Percentiles rank a stretch among this genome's conserved stretches.
These are phyloP conservation scores for Trapa bicornis DNA, from an alignment of 345 rosid genomes.

Conservation along the genomic window DNA sequence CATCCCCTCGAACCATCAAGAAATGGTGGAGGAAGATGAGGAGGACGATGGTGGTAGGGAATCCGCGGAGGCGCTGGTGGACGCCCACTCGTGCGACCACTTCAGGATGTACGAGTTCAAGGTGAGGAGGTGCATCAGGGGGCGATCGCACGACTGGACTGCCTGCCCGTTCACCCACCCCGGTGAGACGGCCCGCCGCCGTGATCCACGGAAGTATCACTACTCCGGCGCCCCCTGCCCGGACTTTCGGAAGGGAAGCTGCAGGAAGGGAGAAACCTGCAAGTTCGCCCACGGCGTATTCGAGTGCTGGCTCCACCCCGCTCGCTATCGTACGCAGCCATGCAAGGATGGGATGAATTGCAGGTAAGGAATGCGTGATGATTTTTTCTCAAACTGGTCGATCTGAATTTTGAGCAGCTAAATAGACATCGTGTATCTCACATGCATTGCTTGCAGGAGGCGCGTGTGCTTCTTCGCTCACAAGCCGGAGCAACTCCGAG, in stretches of 20 bases:
- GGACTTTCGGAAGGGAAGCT: constrained; percentile 16
- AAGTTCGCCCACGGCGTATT: constrained; percentile 49
- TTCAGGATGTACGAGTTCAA: constrained; percentile 20
- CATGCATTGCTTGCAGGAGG: constrained; percentile 31
- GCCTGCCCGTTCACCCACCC: constrained; percentile 19
- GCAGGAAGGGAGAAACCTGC: constrained; percentile 16
- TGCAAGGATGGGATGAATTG: constrained; percentile 74
- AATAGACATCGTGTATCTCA: not conserved
- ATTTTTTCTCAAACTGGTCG: no score
- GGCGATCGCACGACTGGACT: constrained; percentile 21
- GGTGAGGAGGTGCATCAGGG: constrained; percentile 13
- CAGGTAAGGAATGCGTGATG: constrained; percentile 16
- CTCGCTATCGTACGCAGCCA: constrained; percentile 81
- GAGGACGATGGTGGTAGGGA: not conserved
- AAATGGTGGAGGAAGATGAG: not conserved
- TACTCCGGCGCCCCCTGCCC: constrained; percentile 18
- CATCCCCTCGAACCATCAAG: constrained; percentile 11
- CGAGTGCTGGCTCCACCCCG: constrained; percentile 97
- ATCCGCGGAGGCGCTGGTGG: constrained; percentile 8
- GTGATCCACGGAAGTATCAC: constrained; percentile 17
- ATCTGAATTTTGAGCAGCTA: no score
- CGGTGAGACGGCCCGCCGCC: constrained; percentile 17
- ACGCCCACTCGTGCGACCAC: constrained; percentile 14
- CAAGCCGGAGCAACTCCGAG: constrained; percentile 68
- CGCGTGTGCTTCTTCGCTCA: constrained; percentile 90